phyloP scores from a whole-genome alignment of 495 filamentous ascomycete species.

The Hypoxylon crocopeplum region DNA sequence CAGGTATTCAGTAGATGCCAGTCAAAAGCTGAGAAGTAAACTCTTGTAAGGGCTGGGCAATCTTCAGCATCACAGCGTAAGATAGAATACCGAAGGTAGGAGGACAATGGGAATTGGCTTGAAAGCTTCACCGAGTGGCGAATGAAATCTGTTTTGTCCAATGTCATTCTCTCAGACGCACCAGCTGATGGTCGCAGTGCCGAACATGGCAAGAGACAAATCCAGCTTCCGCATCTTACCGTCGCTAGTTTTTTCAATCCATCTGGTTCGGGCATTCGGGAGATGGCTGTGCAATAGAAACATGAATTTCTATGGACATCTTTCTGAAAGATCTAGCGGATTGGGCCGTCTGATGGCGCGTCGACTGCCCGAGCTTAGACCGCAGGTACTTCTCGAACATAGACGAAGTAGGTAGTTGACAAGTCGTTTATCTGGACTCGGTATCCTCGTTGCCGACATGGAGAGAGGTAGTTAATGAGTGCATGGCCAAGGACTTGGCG shows the following conservation, averaged over 20 bases:
- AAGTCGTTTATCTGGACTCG: conserved; percentile 11
- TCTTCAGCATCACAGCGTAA: too few species aligned
- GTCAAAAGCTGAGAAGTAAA: too few species aligned
- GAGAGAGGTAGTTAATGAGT: conserved; percentile 11
- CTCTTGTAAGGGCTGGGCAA: too few species aligned
- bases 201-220: conserved; percentile 14
- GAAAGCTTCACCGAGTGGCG: conserved; percentile 23
- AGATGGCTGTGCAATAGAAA: conserved; percentile 14
- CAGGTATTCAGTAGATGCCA: too few species aligned
- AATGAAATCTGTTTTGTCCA: neutral
- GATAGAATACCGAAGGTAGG: neutral
- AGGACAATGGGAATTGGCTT: neutral
- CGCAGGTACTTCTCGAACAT: neutral
- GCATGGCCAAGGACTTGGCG: conserved; percentile 45
- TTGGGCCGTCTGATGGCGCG: conserved; percentile 1
- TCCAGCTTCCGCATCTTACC: conserved; percentile 9
- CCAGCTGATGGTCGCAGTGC: conserved; percentile 8
- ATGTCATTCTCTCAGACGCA: conserved; percentile 1
- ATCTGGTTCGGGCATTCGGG: conserved; percentile 1
- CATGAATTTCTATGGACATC: neutral
- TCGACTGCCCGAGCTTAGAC: neutral
- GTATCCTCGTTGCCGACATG: conserved; percentile 29
- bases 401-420: conserved; percentile 8
- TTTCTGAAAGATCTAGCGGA: conserved; percentile 3
- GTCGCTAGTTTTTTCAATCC: neutral